Evolutionary conservation across 208 protist species (phyloP), one percentile per base, ranked within the genome.

Genomic region (Wallacemonas sp.): DNA sequence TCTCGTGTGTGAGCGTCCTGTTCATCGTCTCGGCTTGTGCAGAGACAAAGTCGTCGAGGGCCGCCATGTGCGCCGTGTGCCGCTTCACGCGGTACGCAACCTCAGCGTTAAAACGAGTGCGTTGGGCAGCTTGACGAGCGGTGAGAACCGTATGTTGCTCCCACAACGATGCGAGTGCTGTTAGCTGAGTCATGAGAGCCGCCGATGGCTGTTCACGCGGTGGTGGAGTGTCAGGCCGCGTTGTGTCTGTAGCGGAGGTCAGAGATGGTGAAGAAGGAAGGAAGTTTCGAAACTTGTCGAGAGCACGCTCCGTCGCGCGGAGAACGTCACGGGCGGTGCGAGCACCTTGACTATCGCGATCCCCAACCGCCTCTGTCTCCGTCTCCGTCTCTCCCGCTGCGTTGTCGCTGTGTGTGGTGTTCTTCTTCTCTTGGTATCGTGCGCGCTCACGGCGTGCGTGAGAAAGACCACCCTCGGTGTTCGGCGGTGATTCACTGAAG

Each of bases 291-390:
- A 42, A 58, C 31, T 58, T 33, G 15, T 19, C 2, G 12, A 38
- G 15, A 4, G 41, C 14, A 31, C 51, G 51, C 30, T 58, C 51
- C 4, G 51, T 21, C 30, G 51, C 51, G 3, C 51, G 51, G 8
- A 58, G 30, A 17, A 58, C 51, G 26, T 58, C 51, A 21, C 51
- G 51, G 30, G n/a, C 27, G 12, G 51, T 58, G 8, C 51, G 51
- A 4, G 24, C 28, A 21, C 28, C 15, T 9, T n/a, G n/a, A n/a
- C n/a, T n/a, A n/a, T n/a, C n/a, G n/a, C n/a, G n/a, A n/a, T n/a
- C n/a, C n/a, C n/a, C n/a, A n/a, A n/a, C n/a, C n/a, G n/a, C n/a
- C n/a, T n/a, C n/a, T n/a, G n/a, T n/a, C n/a, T n/a, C n/a, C n/a
- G n/a, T n/a, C n/a, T n/a, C n/a, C n/a, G n/a, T n/a, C n/a, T n/a